Percentiles rank a stretch among this genome's conserved stretches.
Evolutionary conservation across 805 yeast species (phyloP).

Genomic region (Lipomyces lipofer): DNA sequence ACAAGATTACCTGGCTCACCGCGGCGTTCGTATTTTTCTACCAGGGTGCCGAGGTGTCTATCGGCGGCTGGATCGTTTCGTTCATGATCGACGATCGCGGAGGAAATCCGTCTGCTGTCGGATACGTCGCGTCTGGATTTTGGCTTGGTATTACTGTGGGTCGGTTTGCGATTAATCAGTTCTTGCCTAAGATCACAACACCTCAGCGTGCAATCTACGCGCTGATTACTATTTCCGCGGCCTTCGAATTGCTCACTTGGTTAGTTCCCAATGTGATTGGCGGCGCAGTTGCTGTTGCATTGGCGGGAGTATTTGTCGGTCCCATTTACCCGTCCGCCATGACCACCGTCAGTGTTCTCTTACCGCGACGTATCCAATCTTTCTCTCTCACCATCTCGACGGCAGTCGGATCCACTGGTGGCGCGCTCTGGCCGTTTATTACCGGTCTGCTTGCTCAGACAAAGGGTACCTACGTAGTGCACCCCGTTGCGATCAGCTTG

Average conservation of each 20-base stretch:
- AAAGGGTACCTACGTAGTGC: constrained; percentile 34
- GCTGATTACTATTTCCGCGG: constrained; percentile 41
- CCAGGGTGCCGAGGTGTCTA: constrained; percentile 67
- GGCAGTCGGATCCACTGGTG: constrained; percentile 83
- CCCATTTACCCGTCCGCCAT: constrained; percentile 73
- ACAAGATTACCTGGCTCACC: constrained; percentile 44
- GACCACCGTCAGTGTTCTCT: constrained; percentile 57
- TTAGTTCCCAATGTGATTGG: constrained; percentile 47
- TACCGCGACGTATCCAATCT: constrained; percentile 62
- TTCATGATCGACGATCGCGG: constrained; percentile 57
- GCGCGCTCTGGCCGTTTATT: constrained; percentile 67
- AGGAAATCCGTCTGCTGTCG: constrained; percentile 50
- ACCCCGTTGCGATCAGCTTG: constrained; percentile 34
- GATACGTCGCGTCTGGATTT: constrained; percentile 67
- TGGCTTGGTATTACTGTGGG: constrained; percentile 74
- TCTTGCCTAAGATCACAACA: constrained; percentile 16
- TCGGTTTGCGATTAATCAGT: constrained; percentile 48
- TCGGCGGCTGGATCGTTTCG: constrained; percentile 73
- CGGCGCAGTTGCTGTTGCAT: constrained; percentile 49
- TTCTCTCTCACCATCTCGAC: constrained; percentile 71
- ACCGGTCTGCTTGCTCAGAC: constrained; percentile 52
- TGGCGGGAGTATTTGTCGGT: constrained; percentile 62
- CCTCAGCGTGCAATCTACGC: constrained; percentile 41
- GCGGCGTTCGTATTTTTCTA: constrained; percentile 59
- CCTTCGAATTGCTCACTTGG: constrained; percentile 51